Conservation (phyloP, 129 eudicot genomes). For the Arctium lappa region DNA sequence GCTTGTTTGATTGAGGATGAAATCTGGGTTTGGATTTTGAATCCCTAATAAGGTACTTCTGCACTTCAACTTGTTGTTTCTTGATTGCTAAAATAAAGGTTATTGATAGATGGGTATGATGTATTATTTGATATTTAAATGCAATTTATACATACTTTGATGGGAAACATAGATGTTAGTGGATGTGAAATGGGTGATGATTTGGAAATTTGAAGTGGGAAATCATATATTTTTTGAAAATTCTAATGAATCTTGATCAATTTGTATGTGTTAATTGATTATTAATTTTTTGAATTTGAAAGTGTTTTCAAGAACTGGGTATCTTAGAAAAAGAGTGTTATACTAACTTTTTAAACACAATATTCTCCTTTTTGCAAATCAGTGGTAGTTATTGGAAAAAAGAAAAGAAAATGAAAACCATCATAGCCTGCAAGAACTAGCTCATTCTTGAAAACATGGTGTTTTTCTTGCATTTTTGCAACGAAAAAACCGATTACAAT, state of each 20-base stretch:
- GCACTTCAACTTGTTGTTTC: neutral
- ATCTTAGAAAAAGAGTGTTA: neutral
- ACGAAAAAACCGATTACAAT: no score
- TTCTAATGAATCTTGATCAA: neutral
- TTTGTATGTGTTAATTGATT: neutral
- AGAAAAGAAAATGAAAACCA: neutral
- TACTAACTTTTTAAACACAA: no score
- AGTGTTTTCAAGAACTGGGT: neutral
- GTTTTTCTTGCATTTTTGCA: neutral
- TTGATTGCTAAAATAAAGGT: slow-evolving; percentile 13
- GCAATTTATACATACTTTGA: slow-evolving; percentile 3
- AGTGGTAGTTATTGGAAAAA: neutral
- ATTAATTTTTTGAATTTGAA: neutral
- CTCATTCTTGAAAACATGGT: neutral
- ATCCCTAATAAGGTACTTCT: slow-evolving; percentile 21
- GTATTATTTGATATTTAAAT: neutral
- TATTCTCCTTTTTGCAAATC: no score
- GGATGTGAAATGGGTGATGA: neutral
- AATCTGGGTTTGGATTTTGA: slow-evolving; percentile 8
- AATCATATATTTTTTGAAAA: neutral
- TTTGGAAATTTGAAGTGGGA: slow-evolving; percentile 9
- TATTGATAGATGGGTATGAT: neutral
- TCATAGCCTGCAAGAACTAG: neutral
- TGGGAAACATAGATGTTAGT: neutral
- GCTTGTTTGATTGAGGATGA: slow-evolving; percentile 16